Percentiles rank a stretch among this genome's conserved stretches.
Conservation (phyloP, 2,329 filamentous ascomycete species). For the Fusarium sp. region DNA sequence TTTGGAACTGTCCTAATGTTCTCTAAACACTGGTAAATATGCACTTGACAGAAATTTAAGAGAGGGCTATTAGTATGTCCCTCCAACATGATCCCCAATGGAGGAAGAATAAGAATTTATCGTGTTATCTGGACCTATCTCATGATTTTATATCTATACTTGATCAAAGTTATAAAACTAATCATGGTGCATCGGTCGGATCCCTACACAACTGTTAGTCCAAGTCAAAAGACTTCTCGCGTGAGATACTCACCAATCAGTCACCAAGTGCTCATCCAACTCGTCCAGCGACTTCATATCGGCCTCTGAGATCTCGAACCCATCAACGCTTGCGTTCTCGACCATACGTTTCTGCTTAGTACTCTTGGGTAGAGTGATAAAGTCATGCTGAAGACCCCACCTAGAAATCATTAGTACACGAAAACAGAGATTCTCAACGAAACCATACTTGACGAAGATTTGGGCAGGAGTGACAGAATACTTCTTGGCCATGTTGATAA, state of each 20-base stretch:
- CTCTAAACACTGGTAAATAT: too few relatives aligned
- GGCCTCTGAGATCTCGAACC: constrained; percentile 71
- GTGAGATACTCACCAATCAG: constrained; percentile 66
- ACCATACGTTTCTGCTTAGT: constrained; percentile 71
- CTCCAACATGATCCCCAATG: too few relatives aligned
- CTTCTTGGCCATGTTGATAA: constrained; percentile 73
- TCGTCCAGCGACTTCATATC: constrained; percentile 74
- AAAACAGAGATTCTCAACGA: accelerated
- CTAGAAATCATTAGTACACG: constrained; percentile 52
- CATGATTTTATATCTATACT: too few relatives aligned
- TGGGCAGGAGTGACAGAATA: constrained; percentile 80
- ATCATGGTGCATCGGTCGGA: constrained; percentile 49
- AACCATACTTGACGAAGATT: constrained; percentile 70
- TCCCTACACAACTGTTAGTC: constrained; percentile 45
- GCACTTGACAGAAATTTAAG: too few relatives aligned
- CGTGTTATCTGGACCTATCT: too few relatives aligned
- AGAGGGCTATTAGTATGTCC: too few relatives aligned
- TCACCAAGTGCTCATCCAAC: constrained; percentile 80
- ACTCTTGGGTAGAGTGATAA: constrained; percentile 81
- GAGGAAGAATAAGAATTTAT: too few relatives aligned
- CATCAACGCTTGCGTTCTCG: constrained; percentile 73
- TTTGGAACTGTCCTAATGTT: too few relatives aligned
- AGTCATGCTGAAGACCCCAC: constrained; percentile 82
- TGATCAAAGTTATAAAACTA: too few relatives aligned
- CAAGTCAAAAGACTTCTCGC: accelerated